Base-by-base conservation (phyloP, 2,329 filamentous ascomycete genomes). In the Sclerotinia trifoliorum region DNA sequence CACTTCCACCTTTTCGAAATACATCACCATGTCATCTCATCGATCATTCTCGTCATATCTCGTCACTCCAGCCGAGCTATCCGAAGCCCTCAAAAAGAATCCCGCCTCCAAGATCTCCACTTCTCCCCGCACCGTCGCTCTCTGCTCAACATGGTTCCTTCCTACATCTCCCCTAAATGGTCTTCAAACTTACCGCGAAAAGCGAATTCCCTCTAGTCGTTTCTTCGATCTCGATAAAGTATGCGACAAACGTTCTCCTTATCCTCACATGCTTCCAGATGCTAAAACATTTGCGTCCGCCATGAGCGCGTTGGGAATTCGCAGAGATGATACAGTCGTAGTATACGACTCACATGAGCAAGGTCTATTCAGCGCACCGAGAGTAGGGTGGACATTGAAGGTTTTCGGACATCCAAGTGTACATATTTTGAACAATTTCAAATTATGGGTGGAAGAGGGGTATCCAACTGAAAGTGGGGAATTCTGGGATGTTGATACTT, bases 201-300 rank as follows among this genome's bases (percentile, higher is more conserved):
- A 89, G 77, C 92, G 93, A 75, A 95, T 99, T 71, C 94, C 94
- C 29, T 89, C 90, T 76, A 90, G 95, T 1, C 91, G 93, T 44
- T 99, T 98, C 86, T 99, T 99, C 79, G 94, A 99, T 79, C 85
- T 99, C 66, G 95, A 99, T 80, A 92, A 88, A 75, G 86, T 97
- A 77, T 93, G 95, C 76, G 94, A 99, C 80, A 88, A 89, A 72
- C 87, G 88, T 74, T 96, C 91, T 67, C 91, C 92, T 1, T 98
- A 97, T 78, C 94, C 95, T 10, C 95, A 99, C 79, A 99, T 99
- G 95, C 87, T 99, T 3, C 95, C 95, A 3, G 89, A 86, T 10
- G 84, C 91, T 49, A 88, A 91, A 75, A 85, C 87, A 64, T 98
- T 99, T 77, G 91, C 92, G 56, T 86, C 89, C 66, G 92, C 94